These are phyloP conservation scores for Acrocalymma vagum DNA, from an alignment of 2,329 filamentous ascomycete species.

Conservation along the genomic window DNA sequence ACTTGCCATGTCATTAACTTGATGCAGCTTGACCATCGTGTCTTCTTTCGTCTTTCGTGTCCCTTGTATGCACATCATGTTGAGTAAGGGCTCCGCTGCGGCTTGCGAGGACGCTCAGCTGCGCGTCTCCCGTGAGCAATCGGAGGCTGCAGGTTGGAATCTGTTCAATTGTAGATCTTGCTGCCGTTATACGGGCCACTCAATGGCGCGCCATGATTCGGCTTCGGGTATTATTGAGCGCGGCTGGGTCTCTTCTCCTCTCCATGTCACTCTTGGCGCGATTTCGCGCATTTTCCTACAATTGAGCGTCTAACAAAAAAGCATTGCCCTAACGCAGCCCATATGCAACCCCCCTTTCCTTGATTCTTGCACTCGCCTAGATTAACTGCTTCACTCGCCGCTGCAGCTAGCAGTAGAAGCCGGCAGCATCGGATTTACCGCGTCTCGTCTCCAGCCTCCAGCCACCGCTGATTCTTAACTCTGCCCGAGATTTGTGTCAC, in stretches of 20 bases:
- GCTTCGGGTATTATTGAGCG: slow-evolving; percentile 29
- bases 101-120: slow-evolving; percentile 20
- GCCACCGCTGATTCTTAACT: slow-evolving; percentile 31
- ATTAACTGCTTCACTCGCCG: slow-evolving; percentile 17
- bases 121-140: slow-evolving; percentile 19
- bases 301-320: slow-evolving; percentile 25
- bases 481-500: slow-evolving; percentile 35
- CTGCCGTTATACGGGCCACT: slow-evolving; percentile 30
- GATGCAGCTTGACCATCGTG: slow-evolving; percentile 28
- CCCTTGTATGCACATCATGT: slow-evolving; percentile 18
- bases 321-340: slow-evolving; percentile 30
- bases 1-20: no score
- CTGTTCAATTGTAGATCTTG: neutral
- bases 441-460: slow-evolving; percentile 23
- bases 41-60: slow-evolving; percentile 9
- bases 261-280: slow-evolving; percentile 29
- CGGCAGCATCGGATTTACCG: slow-evolving; percentile 34
- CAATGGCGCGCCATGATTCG: slow-evolving; percentile 29
- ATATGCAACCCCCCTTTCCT: slow-evolving; percentile 31
- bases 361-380: slow-evolving; percentile 21
- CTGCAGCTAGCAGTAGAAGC: slow-evolving; percentile 40
- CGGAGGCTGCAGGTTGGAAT: slow-evolving; percentile 4
- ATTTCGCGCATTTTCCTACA: slow-evolving; percentile 31
- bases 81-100: slow-evolving; percentile 26
- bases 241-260: slow-evolving; percentile 33